Percentiles rank a stretch among this genome's conserved stretches.
Evolutionary conservation across 768 basidiomycete species (phyloP).

Genomic region (Mycena amicta): DNA sequence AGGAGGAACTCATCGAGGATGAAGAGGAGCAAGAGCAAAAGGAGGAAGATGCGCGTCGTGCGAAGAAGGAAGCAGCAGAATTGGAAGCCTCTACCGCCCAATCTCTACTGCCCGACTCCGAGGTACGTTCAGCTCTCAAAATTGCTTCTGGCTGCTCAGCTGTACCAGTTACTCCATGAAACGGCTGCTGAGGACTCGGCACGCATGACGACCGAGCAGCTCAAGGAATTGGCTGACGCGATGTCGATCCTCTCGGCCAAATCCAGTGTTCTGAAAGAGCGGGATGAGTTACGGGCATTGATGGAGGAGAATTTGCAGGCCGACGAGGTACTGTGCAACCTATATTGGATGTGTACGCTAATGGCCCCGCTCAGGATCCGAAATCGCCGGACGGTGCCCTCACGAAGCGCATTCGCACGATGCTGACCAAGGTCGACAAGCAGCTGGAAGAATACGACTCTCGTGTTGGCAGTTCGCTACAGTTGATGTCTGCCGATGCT

Average conservation of each 20-base stretch:
- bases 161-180: conserved; percentile 63
- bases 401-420: conserved; percentile 92
- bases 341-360: conserved; percentile 3
- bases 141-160: neutral
- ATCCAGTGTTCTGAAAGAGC: conserved; percentile 94
- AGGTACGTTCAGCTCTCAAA: too few species aligned
- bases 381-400: conserved; percentile 84
- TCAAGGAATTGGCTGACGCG: conserved; percentile 92
- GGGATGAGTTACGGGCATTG: conserved; percentile 85
- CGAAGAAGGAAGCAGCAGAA: conserved; percentile 79
- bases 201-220: conserved; percentile 96
- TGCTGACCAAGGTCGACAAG: conserved; percentile 93
- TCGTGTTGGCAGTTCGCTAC: conserved; percentile 80
- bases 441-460: conserved; percentile 92
- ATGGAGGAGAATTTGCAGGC: conserved; percentile 93
- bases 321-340: conserved; percentile 65
- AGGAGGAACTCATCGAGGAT: conserved; percentile 99
- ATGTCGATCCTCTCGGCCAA: conserved; percentile 89
- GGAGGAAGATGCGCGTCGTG: conserved; percentile 88
- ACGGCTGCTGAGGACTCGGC: conserved; percentile 65
- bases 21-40: conserved; percentile 98
- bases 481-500: conserved; percentile 82
- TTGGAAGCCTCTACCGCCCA: conserved; percentile 78
- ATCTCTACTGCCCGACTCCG: conserved; percentile 84
- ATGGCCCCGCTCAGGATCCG: conserved; percentile 54